A percentile compares a stretch with the other conserved stretches of the same genome.
Evolutionary conservation across 1,284 basidiomycete species (phyloP).

Genomic region (Exobasidium rhododendri): DNA sequence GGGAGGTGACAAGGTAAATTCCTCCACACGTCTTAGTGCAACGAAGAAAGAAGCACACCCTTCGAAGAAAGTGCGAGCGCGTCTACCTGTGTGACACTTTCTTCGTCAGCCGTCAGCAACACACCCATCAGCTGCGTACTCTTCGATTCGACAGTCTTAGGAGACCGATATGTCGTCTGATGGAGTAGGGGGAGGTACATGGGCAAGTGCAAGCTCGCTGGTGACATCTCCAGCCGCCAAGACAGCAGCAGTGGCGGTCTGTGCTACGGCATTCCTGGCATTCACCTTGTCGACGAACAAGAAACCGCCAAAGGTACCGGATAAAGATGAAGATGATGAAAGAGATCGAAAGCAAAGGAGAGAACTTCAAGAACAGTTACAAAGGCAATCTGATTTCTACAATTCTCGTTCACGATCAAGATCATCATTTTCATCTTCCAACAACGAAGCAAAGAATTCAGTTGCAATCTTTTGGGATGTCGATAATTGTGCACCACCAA

Average conservation of each 20-base stretch:
- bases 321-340: conserved; percentile 4
- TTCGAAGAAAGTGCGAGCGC: too few relatives aligned
- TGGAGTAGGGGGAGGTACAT: background rate
- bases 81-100: too few relatives aligned
- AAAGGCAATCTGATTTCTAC: background rate
- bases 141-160: too few relatives aligned
- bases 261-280: background rate
- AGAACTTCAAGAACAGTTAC: conserved; percentile 5
- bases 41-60: too few relatives aligned
- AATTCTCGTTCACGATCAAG: background rate
- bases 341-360: background rate
- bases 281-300: background rate
- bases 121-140: too few relatives aligned
- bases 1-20: too few relatives aligned
- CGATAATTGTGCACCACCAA: conserved; percentile 44
- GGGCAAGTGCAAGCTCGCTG: background rate
- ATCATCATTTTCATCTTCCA: background rate
- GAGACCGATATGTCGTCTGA: background rate
- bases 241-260: background rate
- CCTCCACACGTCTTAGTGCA: too few relatives aligned
- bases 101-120: too few relatives aligned
- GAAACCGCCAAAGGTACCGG: background rate
- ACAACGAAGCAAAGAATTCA: conserved; percentile 15
- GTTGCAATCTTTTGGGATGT: conserved; percentile 48
- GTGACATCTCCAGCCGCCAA: background rate